phyloP scores from a whole-genome alignment of 192 early-diverging fungal species.

The Phlyctochytrium arcticum region DNA sequence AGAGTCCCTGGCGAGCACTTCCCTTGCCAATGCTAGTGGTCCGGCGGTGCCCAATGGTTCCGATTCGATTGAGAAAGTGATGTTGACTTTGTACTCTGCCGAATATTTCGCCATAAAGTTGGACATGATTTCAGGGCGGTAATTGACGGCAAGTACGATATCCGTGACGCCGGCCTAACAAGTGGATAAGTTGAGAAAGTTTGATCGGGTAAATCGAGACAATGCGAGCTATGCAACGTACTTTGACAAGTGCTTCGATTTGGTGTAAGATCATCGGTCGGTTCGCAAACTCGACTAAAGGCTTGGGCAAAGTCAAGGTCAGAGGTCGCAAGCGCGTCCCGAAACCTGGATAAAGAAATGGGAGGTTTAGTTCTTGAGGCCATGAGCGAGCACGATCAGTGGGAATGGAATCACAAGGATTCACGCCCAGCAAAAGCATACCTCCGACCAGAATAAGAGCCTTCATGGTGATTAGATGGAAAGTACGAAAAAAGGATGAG shows the following conservation, averaged over 20 bases:
- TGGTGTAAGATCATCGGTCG: conserved; percentile 99
- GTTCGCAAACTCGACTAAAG: conserved; percentile 99
- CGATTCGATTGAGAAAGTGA: conserved; percentile 94
- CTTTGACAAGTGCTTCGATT: conserved; percentile 95
- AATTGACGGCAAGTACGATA: conserved; percentile 98
- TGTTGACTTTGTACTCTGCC: conserved; percentile 83
- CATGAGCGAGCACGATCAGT: neutral
- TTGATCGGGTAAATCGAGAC: neutral
- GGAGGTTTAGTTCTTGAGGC: neutral
- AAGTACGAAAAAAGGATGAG: no score
- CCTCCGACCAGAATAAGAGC: conserved; percentile 59
- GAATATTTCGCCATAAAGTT: conserved; percentile 90
- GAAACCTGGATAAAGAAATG: conserved; percentile 63
- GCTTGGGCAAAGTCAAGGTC: conserved; percentile 95
- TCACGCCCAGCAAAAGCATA: conserved; percentile 2
- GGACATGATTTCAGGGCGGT: conserved; percentile 98
- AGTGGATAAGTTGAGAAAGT: neutral
- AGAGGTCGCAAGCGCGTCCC: conserved; percentile 97
- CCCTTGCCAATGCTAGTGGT: conserved; percentile 89
- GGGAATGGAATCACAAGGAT: neutral
- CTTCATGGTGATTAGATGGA: no score
- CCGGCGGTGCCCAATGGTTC: conserved; percentile 95
- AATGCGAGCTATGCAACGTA: conserved; percentile 33
- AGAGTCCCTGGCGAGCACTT: conserved; percentile 82
- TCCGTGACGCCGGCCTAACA: conserved; percentile 93